These are phyloP conservation scores for Massariosphaeria phaeospora DNA, from an alignment of 495 filamentous ascomycete genomes.

Conservation along the genomic window DNA sequence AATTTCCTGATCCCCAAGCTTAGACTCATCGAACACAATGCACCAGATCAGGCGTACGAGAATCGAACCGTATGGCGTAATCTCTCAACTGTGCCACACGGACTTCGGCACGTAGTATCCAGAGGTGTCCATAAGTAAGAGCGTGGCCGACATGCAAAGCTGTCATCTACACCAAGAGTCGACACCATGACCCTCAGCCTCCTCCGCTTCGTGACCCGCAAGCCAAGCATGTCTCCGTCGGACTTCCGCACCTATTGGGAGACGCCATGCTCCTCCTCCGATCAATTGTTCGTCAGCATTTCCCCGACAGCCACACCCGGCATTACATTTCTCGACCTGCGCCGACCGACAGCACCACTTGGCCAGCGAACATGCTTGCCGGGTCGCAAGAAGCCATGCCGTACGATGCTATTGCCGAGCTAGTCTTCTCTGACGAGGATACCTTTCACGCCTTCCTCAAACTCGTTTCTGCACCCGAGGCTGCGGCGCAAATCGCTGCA, in stretches of 20 bases:
- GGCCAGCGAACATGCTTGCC: conserved; percentile 6
- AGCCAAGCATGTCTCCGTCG: conserved; percentile 1
- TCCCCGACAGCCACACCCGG: conserved; percentile 8
- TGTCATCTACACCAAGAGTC: too few species aligned
- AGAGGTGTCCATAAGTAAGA: too few species aligned
- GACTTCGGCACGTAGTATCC: too few species aligned
- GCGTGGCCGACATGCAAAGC: too few species aligned
- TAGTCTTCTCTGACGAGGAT: conserved; percentile 1
- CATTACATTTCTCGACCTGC: conserved; percentile 14
- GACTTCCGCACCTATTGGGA: conserved; percentile 13
- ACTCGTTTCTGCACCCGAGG: conserved; percentile 6
- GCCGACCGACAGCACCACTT: background rate
- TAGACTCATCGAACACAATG: too few species aligned
- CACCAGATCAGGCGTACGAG: too few species aligned
- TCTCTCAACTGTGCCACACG: too few species aligned
- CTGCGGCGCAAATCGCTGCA: conserved; percentile 4
- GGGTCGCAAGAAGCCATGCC: conserved; percentile 6
- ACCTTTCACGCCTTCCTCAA: conserved; percentile 3
- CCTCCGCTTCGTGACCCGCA: conserved; percentile 11
- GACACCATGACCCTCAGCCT: background rate
- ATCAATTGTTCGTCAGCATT: background rate
- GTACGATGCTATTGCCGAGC: conserved; percentile 11
- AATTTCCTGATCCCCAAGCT: too few species aligned
- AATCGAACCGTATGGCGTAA: too few species aligned
- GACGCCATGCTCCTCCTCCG: conserved; percentile 9